Evolutionary conservation across 2,329 filamentous ascomycete genomes (phyloP).

Genomic region (Fusarium foetens): DNA sequence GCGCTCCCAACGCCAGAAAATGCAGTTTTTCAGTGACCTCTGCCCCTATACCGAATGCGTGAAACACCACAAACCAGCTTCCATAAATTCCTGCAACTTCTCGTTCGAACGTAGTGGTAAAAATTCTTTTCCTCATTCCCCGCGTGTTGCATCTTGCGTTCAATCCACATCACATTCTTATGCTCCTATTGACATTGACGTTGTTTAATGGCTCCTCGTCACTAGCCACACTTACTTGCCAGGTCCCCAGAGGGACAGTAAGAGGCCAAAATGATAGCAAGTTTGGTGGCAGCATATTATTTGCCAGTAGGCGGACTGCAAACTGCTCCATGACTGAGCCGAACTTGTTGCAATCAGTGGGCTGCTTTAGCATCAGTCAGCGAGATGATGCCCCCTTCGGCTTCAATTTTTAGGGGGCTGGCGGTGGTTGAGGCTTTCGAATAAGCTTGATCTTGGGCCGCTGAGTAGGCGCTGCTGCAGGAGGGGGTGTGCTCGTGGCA

Average conservation of each 20-base stretch:
- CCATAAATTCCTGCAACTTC: neutral
- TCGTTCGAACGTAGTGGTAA: neutral
- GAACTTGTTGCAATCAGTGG: neutral
- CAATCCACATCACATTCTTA: neutral
- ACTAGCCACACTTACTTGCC: neutral
- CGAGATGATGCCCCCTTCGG: neutral
- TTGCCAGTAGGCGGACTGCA: neutral
- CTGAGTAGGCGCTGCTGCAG: slow-evolving; percentile 33
- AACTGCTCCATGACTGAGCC: neutral
- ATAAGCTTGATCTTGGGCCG: slow-evolving; percentile 53
- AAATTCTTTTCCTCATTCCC: neutral
- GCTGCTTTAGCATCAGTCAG: neutral
- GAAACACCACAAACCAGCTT: slow-evolving; percentile 9
- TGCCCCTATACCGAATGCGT: slow-evolving; percentile 13
- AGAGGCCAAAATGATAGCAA: neutral
- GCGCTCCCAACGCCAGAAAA: slow-evolving; percentile 33
- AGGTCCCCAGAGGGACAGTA: neutral
- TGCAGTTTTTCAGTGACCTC: slow-evolving; percentile 15
- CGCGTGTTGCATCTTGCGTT: neutral
- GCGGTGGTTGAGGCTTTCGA: slow-evolving; percentile 47
- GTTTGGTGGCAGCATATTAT: neutral
- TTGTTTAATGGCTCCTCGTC: neutral
- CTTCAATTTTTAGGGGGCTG: slow-evolving; percentile 36
- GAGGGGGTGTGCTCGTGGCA: slow-evolving; percentile 38
- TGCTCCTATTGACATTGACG: neutral